These are phyloP conservation scores for Moniliophthora roreri DNA, from an alignment of 1,284 basidiomycete species.

Conservation along the genomic window DNA sequence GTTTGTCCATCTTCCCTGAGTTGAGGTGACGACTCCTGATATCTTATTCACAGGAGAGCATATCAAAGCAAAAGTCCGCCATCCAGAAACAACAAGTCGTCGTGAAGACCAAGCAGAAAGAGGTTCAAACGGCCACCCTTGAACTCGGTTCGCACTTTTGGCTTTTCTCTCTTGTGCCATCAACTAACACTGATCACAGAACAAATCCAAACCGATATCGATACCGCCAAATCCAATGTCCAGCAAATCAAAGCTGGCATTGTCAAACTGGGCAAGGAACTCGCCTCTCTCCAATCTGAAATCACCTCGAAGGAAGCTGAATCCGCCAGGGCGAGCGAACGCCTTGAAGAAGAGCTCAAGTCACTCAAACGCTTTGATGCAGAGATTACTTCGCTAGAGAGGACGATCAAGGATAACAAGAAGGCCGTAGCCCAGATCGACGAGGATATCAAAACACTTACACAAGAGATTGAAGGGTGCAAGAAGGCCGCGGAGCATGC, in stretches of 20 bases:
- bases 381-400: conserved; percentile 83
- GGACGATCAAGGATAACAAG: conserved; percentile 82
- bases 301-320: conserved; percentile 52
- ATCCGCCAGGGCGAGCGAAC: conserved; percentile 65
- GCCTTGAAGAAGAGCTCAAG: conserved; percentile 81
- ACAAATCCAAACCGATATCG: conserved; percentile 83
- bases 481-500: conserved; percentile 37
- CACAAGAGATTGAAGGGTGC: conserved; percentile 53
- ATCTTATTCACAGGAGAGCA: conserved; percentile 56
- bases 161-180: neutral
- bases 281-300: conserved; percentile 58
- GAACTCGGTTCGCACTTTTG: conserved; percentile 68
- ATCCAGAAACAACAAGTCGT: conserved; percentile 79
- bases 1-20: conserved; percentile 36
- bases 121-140: conserved; percentile 83
- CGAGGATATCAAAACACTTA: conserved; percentile 58
- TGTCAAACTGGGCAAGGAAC: conserved; percentile 61
- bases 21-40: neutral
- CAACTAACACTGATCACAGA: conserved; percentile 44
- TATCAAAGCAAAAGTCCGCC: conserved; percentile 78
- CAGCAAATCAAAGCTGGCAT: conserved; percentile 61
- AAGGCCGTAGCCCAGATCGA: conserved; percentile 74
- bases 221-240: conserved; percentile 56
- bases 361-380: conserved; percentile 86
- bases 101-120: conserved; percentile 88